Base-by-base conservation (phyloP, 1,284 basidiomycete genomes). In the Schizophyllum amplum region DNA sequence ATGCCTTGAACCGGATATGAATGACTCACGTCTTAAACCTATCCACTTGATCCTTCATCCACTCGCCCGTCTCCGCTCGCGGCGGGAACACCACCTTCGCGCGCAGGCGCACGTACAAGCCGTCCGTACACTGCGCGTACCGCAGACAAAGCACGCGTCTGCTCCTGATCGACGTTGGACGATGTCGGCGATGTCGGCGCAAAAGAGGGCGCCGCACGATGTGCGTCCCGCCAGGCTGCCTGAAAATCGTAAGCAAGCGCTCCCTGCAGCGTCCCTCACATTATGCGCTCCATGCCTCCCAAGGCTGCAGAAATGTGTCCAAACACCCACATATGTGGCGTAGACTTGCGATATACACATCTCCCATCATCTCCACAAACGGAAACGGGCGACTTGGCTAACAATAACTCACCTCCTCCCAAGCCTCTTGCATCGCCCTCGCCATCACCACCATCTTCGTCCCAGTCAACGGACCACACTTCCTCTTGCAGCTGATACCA, bases 401-500 rank as follows among this genome's bases (percentile, higher is more conserved):
- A 13, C 27, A 33, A 13, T 5, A 33, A 13, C 27, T 6, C 27
- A 33, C 27, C 27, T 13, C 72, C 72, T 55, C 71, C 71, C 49
- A 64, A 67, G 3, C 59, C 66, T 47, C 63, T 66, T 55, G 65
- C 71, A 52, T 76, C 75, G n/a, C 70, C 69, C 24, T 70, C 69
- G n/a, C 62, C 59, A 24, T 64, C 63, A 5, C 66, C 64, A 13
- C 64, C 61, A n/a, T 55, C 64, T 22, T 67, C 66, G 4, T 62
- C 57, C 2, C 61, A 62, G 4, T 68, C 69, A 7, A 42, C 17
- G 7, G 3, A 70, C 86, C 91, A 92, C 27, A 96, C 71, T 1
- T 90, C 83, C 68, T 96, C 93, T 69, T 95, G 93, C 58, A 94
- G 81, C 24, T 91, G 74, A 60, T 92, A 93, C 86, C 93, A 96